Base-by-base conservation (phyloP, 495 filamentous ascomycete species). In the Talaromyces stipitatus region DNA sequence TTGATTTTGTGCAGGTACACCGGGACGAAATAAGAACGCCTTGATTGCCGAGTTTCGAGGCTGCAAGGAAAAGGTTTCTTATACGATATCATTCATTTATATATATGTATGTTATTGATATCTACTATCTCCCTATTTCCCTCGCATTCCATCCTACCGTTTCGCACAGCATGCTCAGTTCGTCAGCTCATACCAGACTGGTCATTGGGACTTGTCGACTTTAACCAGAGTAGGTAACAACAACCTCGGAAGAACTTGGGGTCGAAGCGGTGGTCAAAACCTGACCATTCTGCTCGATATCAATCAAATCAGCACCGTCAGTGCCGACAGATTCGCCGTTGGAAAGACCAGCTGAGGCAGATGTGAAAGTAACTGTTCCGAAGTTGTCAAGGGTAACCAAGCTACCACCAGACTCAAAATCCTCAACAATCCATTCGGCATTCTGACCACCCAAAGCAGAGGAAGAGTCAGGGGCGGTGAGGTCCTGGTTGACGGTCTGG, bases 361-460 rank as follows among this genome's bases (percentile, higher is more conserved):
- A 74, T 8, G 69, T 76, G 54, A 85, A 85, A 18, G 61, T 68
- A 7, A 85, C 71, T 1, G 62, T 66, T 43, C 73, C 73, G 60
- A 83, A 85, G 61, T 84, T 69, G n/a, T 72, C 80, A 60, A 86
- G 68, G 7, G 73, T 70, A 0, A 85, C 82, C 58, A 78, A 66
- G 9, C 55, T 18, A 50, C 63, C 64, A 20, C 77, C 76, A 3
- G 68, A 62, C 57, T 78, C 71, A 60, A 80, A 85, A 56, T 85
- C 82, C 72, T 86, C 83, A 26, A 86, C 79, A 55, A 86, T 85
- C 83, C 82, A 86, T 57, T 86, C 83, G 12, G 79, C 82, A 59
- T 86, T 85, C 54, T 72, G 62, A 41, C 71, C 69, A 50, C 64
- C 69, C 26, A 77, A 64, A 9, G 69, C 73, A 20, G 72, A 69